Base-by-base conservation (phyloP, 345 rosid genomes). In the Dovyalis caffra region DNA sequence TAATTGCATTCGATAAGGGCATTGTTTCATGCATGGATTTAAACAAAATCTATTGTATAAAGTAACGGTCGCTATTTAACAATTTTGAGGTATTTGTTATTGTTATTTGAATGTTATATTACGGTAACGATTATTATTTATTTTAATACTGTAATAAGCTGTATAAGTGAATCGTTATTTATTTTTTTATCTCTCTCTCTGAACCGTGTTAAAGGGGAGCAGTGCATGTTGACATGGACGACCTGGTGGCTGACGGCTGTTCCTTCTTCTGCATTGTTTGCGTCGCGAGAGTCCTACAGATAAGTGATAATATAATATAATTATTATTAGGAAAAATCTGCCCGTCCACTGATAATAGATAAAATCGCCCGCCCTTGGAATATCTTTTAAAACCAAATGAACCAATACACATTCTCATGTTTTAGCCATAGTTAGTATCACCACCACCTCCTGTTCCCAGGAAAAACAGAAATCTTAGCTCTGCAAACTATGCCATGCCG, bases 401-500 rank as follows among this genome's bases (percentile, higher is more conserved):
- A 15, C 34, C 4, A 58, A 6, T 16, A 35, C 18, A 60, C 34
- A 70, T 20, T 56, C 23, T 15, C 37, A 23, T n/a, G 21, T 56
- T n/a, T 3, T 23, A n/a, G 25, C 38, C 66, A 20, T 71, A 38
- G 70, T 15, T 65, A 64, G 31, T 15, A 64, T 32, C 70, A 49
- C 64, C 76, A 10, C 12, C 28, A 10, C 25, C 20, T n/a, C 33
- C 26, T 34, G 26, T 57, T 74, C 23, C 64, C 58, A 1, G 33
- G 34, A 21, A 28, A 49, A 38, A 20, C 51, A 53, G 35, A 66
- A 31, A 35, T 21, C 7, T 15, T 28, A 35, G 28, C 33, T 72
- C 62, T 64, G 76, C 62, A 70, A 74, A 65, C 26, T 25, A 63
- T 78, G 70, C 79, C 23, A 74, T 79, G 84, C 78, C 83, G 84